A percentile compares a stretch with the other conserved stretches of the same genome.
Conservation (phyloP, 2,329 filamentous ascomycete species). For the Alternaria hordeiaustralica region DNA sequence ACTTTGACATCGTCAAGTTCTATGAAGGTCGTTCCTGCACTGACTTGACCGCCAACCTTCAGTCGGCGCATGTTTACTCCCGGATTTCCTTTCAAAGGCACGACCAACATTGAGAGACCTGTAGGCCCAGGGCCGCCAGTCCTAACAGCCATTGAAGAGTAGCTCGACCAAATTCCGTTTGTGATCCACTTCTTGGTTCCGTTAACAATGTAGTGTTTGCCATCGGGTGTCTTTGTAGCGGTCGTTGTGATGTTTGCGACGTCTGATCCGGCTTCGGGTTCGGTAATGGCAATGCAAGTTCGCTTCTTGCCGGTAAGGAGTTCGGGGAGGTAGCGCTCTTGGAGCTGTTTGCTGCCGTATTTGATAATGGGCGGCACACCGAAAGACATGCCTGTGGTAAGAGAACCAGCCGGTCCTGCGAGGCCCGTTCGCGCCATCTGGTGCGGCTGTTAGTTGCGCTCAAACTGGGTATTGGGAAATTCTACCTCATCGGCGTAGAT, state of each 20-base stretch:
- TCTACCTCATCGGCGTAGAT: conserved; percentile 72
- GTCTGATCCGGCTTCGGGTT: conserved; percentile 75
- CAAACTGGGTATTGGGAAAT: not conserved
- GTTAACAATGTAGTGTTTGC: conserved; percentile 73
- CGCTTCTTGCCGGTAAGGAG: conserved; percentile 71
- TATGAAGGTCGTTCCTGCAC: conserved; percentile 75
- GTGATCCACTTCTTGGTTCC: conserved; percentile 76
- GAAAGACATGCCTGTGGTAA: conserved; percentile 76
- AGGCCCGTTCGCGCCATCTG: conserved; percentile 70
- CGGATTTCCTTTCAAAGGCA: conserved; percentile 70
- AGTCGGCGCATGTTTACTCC: conserved; percentile 73
- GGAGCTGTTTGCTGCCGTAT: conserved; percentile 67
- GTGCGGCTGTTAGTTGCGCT: not conserved
- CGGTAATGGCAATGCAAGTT: conserved; percentile 78
- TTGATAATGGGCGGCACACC: conserved; percentile 75
- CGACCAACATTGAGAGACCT: conserved; percentile 71
- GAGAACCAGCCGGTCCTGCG: conserved; percentile 66
- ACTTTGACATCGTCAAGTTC: conserved; percentile 78
- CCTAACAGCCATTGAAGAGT: conserved; percentile 73
- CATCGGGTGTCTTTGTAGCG: conserved; percentile 66
- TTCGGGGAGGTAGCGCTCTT: conserved; percentile 74
- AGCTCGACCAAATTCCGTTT: conserved; percentile 70
- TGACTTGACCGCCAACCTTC: conserved; percentile 69
- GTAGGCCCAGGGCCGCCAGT: conserved; percentile 69
- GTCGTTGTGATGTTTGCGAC: conserved; percentile 76